Base-by-base conservation (phyloP, 345 rosid species). In the Gossypium bickii region DNA sequence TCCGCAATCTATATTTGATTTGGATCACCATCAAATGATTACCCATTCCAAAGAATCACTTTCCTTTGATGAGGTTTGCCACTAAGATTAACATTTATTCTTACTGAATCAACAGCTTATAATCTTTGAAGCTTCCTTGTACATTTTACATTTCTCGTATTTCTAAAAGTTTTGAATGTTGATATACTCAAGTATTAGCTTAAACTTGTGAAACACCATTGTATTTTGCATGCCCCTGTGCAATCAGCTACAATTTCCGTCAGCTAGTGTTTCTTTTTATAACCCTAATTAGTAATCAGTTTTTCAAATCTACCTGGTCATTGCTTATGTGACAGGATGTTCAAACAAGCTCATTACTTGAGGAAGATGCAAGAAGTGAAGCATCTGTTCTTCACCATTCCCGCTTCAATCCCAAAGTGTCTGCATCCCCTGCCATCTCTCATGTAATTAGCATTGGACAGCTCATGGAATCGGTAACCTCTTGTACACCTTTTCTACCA, bases 1-100 rank as follows among this genome's bases (percentile, higher is more conserved):
- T 18, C 87, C 90, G 12, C 82, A 71, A 56, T 77, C 87, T 13
- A 49, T 81, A 24, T 80, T 78, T 70, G 89, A 87, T 79, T 52
- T 70, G 76, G 92, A 82, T 38, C 81, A 81, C 61, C 82, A 81
- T 79, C 84, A 78, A 75, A 80, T 82, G 79, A 73, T 77, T 78
- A 69, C 77, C 56, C 74, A 83, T 78, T 91, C 97, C 49, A 89
- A 87, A 78, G 95, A 89, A 64, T 93, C 97, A 1, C 83, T 85
- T 53, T 91, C 99, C 70, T 89, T 90, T 13, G 99, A 95, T 75
- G 94, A 89, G 94, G 98, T 95, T 84, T 56, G 57, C n/a, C 22
- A 12, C 56, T 75, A 56, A 12, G 27, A 27, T 72, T 43, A 7
- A 27, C 44, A 17, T 59, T 61, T 61, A 15, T 61, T n/a, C n/a